Evolutionary conservation across 2,329 filamentous ascomycete species (phyloP).

Genomic region (Orbilia quercus): DNA sequence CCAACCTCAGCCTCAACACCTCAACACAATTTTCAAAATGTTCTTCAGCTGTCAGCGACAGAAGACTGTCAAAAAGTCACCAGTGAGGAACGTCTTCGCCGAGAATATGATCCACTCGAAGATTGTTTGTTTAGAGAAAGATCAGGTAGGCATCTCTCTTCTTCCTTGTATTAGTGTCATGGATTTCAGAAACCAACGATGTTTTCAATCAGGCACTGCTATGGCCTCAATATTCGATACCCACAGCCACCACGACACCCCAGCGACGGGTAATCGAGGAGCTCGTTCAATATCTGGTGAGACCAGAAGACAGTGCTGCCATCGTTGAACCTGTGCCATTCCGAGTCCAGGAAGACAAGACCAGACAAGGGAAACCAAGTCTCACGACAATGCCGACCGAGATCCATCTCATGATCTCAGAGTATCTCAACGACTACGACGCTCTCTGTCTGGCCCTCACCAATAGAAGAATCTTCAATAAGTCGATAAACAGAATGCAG

Average conservation of each 20-base stretch:
- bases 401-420: slow-evolving; percentile 39
- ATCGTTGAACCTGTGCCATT: slow-evolving; percentile 36
- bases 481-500: slow-evolving; percentile 36
- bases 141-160: slow-evolving; percentile 20
- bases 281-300: slow-evolving; percentile 44
- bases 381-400: slow-evolving; percentile 36
- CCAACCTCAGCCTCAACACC: slow-evolving; percentile 36
- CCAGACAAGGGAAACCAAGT: slow-evolving; percentile 10
- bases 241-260: slow-evolving; percentile 30
- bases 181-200: background rate
- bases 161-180: background rate
- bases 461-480: slow-evolving; percentile 44
- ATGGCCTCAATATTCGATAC: slow-evolving; percentile 45
- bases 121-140: slow-evolving; percentile 49
- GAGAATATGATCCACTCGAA: slow-evolving; percentile 45
- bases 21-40: slow-evolving; percentile 33
- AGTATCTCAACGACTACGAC: slow-evolving; percentile 41
- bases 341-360: slow-evolving; percentile 7
- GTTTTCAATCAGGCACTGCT: slow-evolving; percentile 27
- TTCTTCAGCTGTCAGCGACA: slow-evolving; percentile 41
- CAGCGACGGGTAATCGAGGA: slow-evolving; percentile 52
- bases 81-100: slow-evolving; percentile 24
- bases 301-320: slow-evolving; percentile 37
- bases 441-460: slow-evolving; percentile 35
- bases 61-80: slow-evolving; percentile 10